phyloP scores from a whole-genome alignment of 1,284 basidiomycete species.

The Heterobasidion annosum region DNA sequence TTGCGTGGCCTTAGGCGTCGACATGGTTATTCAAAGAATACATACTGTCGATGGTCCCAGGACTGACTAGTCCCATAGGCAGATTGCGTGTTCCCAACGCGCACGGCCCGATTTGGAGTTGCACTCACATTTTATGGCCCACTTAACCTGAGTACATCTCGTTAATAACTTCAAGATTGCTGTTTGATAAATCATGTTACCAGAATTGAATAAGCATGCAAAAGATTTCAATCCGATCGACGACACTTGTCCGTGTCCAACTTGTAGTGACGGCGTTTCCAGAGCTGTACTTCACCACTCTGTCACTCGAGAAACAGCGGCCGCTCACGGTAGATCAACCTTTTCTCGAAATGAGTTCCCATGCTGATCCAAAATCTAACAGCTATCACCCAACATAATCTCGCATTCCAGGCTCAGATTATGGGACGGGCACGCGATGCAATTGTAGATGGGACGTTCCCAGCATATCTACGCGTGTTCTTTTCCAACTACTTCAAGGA shows the following conservation, averaged over 20 bases:
- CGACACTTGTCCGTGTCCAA: constrained; percentile 69
- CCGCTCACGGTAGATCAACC: constrained; percentile 56
- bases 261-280: constrained; percentile 55
- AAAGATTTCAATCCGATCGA: constrained; percentile 67
- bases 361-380: constrained; percentile 5
- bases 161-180: not conserved
- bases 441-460: constrained; percentile 68
- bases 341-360: not conserved
- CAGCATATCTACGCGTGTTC: constrained; percentile 63
- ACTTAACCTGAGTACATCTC: constrained; percentile 60
- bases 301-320: constrained; percentile 68
- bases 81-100: constrained; percentile 84
- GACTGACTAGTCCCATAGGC: constrained; percentile 34
- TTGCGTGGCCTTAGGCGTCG: constrained; percentile 80
- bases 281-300: constrained; percentile 68
- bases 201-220: constrained; percentile 61
- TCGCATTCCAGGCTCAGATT: constrained; percentile 73
- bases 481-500: constrained; percentile 66
- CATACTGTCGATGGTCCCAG: too few relatives aligned
- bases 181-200: not conserved
- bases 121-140: constrained; percentile 74
- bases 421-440: constrained; percentile 76
- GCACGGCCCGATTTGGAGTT: constrained; percentile 81
- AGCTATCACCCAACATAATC: constrained; percentile 75
- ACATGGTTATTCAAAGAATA: constrained; percentile 50